Evolutionary conservation across 129 eudicot species (phyloP), one percentile per base, ranked within the genome.

Genomic region (Pulicaria dysenterica): DNA sequence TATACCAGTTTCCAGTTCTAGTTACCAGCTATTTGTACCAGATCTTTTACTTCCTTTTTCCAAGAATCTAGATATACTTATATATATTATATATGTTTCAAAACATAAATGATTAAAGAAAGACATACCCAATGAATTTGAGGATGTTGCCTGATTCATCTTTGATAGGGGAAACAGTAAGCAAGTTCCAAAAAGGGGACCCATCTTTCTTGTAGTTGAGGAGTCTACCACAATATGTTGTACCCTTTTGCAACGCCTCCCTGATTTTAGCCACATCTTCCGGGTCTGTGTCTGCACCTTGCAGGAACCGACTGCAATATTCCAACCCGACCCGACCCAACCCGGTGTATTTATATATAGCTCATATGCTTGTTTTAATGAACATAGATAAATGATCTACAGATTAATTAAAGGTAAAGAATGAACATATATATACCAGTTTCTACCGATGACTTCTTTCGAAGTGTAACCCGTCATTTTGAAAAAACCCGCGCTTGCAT

Each of bases 391-490:
- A 19, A 41, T 24, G 31, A 24, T 24, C 31, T 24, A 57, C 7
- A 58, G 3, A 56, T 55, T 13, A 7, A 56, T 5, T 16, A 67
- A 66, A 50, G 58, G 44, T 13, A 54, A 37, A 36, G 49, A 41
- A 24, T 24, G 31, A 2, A 24, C 14, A 9, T 1, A 15, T 87
- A 9, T 1, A 15, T 87, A 94, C 98, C 98, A 94, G 57, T 94
- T 94, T 80, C 98, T 74, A 53, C 98, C 98, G 10, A 94, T 82
- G 24, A 94, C 97, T 70, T 94, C 98, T 72, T 73, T 87, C 10
- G 98, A 86, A 24, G 89, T 84, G 87, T 94, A 94, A 10, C 98
- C 98, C 3, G 98, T 94, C 98, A 94, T 90, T 73, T 90, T 94
- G 73, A 94, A 94, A 77, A 94, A 94, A 3, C 97, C 98, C 0